Evolutionary conservation across 2,329 filamentous ascomycete species (phyloP).

Genomic region (Aspergillus sp.): DNA sequence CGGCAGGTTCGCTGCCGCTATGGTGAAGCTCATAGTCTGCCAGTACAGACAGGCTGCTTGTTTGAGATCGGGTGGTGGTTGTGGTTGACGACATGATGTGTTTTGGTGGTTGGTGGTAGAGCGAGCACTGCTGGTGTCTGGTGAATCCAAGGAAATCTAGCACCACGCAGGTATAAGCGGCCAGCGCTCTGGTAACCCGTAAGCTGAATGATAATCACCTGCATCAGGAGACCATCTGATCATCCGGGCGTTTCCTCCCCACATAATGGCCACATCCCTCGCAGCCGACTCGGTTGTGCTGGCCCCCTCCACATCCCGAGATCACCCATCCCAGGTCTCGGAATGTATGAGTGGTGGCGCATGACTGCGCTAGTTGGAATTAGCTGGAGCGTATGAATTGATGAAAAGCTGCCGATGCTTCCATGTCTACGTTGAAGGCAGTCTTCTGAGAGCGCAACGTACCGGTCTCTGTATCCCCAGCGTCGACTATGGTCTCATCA

Average conservation of each 20-base stretch:
- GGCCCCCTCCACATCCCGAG: constrained; percentile 24
- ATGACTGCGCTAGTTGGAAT: neutral
- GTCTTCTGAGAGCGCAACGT: neutral
- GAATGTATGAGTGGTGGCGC: neutral
- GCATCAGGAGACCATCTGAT: neutral
- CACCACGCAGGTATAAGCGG: neutral
- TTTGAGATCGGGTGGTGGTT: constrained; percentile 9
- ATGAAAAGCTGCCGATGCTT: neutral
- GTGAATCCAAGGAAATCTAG: neutral
- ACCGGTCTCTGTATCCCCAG: too few relatives aligned
- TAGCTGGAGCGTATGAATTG: neutral
- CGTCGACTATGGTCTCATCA: constrained; percentile 11
- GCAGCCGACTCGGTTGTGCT: neutral
- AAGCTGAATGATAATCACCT: neutral
- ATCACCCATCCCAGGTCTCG: constrained; percentile 2
- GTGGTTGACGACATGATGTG: constrained; percentile 16
- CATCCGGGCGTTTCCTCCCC: neutral
- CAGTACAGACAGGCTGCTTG: constrained; percentile 17
- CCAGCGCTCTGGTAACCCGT: neutral
- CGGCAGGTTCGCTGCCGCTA: constrained; percentile 11
- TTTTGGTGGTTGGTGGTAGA: constrained; percentile 18
- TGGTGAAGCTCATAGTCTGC: constrained; percentile 30
- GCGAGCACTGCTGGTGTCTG: neutral
- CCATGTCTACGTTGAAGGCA: neutral
- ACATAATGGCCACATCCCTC: neutral